phyloP scores from a whole-genome alignment of 2,329 filamentous ascomycete genomes.

The Botrytis cinerea region DNA sequence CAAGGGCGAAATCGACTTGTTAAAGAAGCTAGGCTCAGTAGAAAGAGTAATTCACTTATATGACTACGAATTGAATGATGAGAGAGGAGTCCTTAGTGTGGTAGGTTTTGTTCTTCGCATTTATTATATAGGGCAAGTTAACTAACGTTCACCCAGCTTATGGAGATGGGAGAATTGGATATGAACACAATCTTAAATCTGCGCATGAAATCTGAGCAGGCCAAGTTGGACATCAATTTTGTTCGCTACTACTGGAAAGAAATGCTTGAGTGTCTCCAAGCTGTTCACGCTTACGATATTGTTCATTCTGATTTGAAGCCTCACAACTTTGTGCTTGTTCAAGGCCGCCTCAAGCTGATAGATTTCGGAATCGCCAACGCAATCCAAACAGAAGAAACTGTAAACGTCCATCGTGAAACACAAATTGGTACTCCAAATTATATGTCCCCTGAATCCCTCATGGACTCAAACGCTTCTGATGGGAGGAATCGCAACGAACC shows the following conservation, averaged over 20 bases:
- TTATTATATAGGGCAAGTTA: background rate
- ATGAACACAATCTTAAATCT: slow-evolving; percentile 81
- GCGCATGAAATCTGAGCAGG: slow-evolving; percentile 69
- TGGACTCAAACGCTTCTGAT: slow-evolving; percentile 72
- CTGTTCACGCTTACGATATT: slow-evolving; percentile 87
- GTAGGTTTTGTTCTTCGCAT: slow-evolving; percentile 49
- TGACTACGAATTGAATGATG: slow-evolving; percentile 91
- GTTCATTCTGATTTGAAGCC: slow-evolving; percentile 97
- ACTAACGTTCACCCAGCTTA: slow-evolving; percentile 58
- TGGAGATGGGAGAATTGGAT: slow-evolving; percentile 97
- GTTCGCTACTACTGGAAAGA: slow-evolving; percentile 99
- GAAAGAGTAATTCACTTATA: slow-evolving; percentile 88
- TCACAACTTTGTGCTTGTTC: slow-evolving; percentile 92
- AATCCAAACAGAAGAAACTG: slow-evolving; percentile 91
- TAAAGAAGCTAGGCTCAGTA: slow-evolving; percentile 78
- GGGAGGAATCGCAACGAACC: slow-evolving; percentile 47
- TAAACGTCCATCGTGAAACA: slow-evolving; percentile 94
- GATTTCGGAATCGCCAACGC: slow-evolving; percentile 99
- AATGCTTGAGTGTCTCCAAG: slow-evolving; percentile 93
- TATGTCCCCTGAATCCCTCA: slow-evolving; percentile 94
- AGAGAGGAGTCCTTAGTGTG: slow-evolving; percentile 84
- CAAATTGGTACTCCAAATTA: slow-evolving; percentile 97
- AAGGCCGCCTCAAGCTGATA: slow-evolving; percentile 89
- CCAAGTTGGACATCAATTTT: slow-evolving; percentile 82
- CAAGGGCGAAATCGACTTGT: slow-evolving; percentile 91